These are phyloP conservation scores for Aethionema arabicum DNA, from an alignment of 345 rosid species.

Conservation along the genomic window DNA sequence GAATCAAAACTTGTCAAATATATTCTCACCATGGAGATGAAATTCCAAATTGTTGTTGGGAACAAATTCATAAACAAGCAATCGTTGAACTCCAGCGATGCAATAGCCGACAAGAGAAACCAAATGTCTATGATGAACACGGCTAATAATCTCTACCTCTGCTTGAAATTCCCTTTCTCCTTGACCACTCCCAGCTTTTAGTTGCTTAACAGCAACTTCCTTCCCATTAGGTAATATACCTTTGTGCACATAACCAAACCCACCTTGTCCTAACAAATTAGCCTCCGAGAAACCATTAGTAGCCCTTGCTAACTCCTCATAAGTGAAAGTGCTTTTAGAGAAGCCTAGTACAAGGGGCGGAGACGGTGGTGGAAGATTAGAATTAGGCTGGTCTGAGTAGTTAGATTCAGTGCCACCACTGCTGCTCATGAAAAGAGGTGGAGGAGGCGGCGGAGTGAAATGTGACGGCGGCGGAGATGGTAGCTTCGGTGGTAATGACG, in stretches of 20 bases:
- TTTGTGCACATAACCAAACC: slow-evolving; percentile 67
- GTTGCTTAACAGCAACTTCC: slow-evolving; percentile 64
- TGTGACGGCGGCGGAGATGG: slow-evolving; percentile 42
- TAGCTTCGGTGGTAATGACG: slow-evolving; percentile 43
- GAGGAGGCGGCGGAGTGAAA: slow-evolving; percentile 40
- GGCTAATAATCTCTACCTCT: slow-evolving; percentile 67
- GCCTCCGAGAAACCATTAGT: slow-evolving; percentile 63
- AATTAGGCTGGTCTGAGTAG: slow-evolving; percentile 52
- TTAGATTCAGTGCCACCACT: slow-evolving; percentile 66
- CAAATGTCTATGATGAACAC: slow-evolving; percentile 69
- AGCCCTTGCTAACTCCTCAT: slow-evolving; percentile 58
- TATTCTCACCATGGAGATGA: slow-evolving; percentile 58
- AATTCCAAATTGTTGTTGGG: slow-evolving; percentile 59
- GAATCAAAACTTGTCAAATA: background rate
- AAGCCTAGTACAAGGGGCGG: slow-evolving; percentile 57
- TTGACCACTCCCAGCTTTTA: slow-evolving; percentile 64
- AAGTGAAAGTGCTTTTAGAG: slow-evolving; percentile 66
- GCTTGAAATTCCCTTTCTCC: slow-evolving; percentile 69
- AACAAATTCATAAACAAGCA: slow-evolving; percentile 76
- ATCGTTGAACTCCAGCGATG: slow-evolving; percentile 46
- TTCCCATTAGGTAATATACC: slow-evolving; percentile 65
- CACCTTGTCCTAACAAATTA: slow-evolving; percentile 70
- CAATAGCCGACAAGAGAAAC: slow-evolving; percentile 75
- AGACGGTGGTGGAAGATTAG: slow-evolving; percentile 57
- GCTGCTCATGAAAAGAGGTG: slow-evolving; percentile 50